Evolutionary conservation across 2,329 filamentous ascomycete genomes (phyloP).

Genomic region (Hypoxylon sp.): DNA sequence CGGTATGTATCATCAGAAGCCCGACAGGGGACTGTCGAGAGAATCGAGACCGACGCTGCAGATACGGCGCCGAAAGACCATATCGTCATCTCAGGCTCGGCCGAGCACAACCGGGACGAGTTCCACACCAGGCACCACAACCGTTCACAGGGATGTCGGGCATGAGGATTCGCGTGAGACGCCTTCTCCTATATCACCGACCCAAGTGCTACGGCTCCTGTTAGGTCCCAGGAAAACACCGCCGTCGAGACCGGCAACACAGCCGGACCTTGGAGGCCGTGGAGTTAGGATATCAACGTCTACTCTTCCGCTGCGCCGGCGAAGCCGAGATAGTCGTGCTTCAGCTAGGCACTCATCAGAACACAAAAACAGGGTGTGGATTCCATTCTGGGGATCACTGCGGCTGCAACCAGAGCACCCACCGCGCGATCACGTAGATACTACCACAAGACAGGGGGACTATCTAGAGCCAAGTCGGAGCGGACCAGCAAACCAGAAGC

Average conservation of each 20-base stretch:
- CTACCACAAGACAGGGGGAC: not conserved
- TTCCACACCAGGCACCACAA: constrained; percentile 27
- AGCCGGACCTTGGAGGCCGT: constrained; percentile 18
- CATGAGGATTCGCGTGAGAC: constrained; percentile 20
- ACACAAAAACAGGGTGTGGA: constrained; percentile 24
- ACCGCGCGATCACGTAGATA: not conserved
- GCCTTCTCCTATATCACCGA: constrained; percentile 28
- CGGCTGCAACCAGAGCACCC: constrained; percentile 10
- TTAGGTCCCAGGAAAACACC: constrained; percentile 27
- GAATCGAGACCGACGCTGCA: constrained; percentile 12
- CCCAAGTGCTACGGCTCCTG: constrained; percentile 33
- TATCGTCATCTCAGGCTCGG: constrained; percentile 27
- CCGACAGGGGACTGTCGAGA: constrained; percentile 3
- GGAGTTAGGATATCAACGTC: constrained; percentile 6
- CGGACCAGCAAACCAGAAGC: constrained; percentile 12
- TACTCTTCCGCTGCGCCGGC: constrained; percentile 6
- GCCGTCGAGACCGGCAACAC: constrained; percentile 27
- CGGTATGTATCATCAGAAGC: not conserved
- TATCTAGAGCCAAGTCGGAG: constrained; percentile 8
- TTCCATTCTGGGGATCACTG: constrained; percentile 37
- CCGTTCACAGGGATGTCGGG: constrained; percentile 9
- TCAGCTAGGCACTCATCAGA: constrained; percentile 21
- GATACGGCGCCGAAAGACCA: constrained; percentile 17
- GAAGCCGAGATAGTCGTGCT: constrained; percentile 24
- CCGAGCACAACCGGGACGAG: constrained; percentile 28